These are phyloP conservation scores for Coemansia sp. DNA, from an alignment of 192 early-diverging fungal genomes.

Conservation along the genomic window DNA sequence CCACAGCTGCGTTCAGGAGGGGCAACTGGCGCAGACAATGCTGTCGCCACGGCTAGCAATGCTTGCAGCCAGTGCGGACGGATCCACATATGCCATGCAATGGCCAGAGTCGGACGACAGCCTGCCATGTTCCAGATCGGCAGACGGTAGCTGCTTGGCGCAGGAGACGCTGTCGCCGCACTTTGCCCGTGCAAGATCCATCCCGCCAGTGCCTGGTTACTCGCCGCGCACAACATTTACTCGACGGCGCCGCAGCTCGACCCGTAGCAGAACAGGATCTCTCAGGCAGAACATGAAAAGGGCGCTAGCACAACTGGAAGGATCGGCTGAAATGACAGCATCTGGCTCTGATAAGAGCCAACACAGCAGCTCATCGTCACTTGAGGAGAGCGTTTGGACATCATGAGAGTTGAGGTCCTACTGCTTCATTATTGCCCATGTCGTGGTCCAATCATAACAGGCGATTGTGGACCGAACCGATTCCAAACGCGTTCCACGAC, in stretches of 20 bases:
- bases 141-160: background rate
- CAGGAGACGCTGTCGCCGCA: background rate
- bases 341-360: background rate
- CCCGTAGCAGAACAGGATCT: too few species aligned
- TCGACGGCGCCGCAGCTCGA: background rate
- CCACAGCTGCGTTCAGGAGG: conserved; percentile 12
- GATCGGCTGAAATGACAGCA: background rate
- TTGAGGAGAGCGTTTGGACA: conserved; percentile 18
- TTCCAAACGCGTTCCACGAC: background rate
- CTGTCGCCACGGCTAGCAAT: conserved; percentile 9
- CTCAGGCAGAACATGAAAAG: background rate
- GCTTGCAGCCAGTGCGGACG: conserved; percentile 2
- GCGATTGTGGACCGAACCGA: background rate
- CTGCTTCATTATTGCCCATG: background rate
- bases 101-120: background rate
- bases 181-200: background rate
- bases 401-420: conserved; percentile 4
- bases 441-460: conserved; percentile 19
- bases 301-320: background rate
- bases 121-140: background rate
- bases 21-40: background rate
- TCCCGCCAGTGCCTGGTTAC: background rate
- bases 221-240: background rate
- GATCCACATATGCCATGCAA: background rate
- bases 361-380: conserved; percentile 7